Base-by-base conservation (phyloP, 2,329 filamentous ascomycete species). In the Colletotrichum abscissum region DNA sequence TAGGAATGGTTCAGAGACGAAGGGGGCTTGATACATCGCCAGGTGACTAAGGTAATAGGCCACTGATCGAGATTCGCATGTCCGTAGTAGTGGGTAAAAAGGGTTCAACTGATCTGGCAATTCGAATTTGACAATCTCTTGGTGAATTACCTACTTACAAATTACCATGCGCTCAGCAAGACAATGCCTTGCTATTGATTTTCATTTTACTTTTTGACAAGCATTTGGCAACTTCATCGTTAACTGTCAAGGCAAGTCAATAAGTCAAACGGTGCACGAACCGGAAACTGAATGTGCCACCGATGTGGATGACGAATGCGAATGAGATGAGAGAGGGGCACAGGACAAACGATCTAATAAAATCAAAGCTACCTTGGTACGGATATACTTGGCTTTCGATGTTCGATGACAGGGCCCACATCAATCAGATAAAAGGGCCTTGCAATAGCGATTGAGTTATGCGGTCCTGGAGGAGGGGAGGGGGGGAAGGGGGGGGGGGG, bases 391-490 rank as follows among this genome's bases (percentile, higher is more conserved):
- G 67, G 62, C 30, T 67, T 35, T 35, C 33, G 33, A 35, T 35
- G 11, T 35, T 67, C 24, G n/a, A 54, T 56, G 63, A 54, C 28
- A 26, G 49, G 26, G 56, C 57, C 63, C 46, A 57, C 57, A 57
- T 22, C 35, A 33, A 67, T 54, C 26, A 71, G 62, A 63, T 64
- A 64, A 24, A 67, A 52, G 24, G 68, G 30, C 62, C 30, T 57
- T 52, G 67, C 60, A 69, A 65, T 62, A 38, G 28, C 55, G 62
- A 70, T 70, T 70, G 55, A 70, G 67, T 67, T 70, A 49, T 64
- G 46, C 42, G 42, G 19, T 19, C 42, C n/a, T n/a, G 42, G 42
- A 9, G 42, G 38, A 42, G 38, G 38, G 38, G 35, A 6, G 35
- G 30, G 30, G 30, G 30, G 35, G 14, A 12, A 14, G 14, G 38